phyloP scores from a whole-genome alignment of 257 asterid species.

The Knoxia roxburghii region DNA sequence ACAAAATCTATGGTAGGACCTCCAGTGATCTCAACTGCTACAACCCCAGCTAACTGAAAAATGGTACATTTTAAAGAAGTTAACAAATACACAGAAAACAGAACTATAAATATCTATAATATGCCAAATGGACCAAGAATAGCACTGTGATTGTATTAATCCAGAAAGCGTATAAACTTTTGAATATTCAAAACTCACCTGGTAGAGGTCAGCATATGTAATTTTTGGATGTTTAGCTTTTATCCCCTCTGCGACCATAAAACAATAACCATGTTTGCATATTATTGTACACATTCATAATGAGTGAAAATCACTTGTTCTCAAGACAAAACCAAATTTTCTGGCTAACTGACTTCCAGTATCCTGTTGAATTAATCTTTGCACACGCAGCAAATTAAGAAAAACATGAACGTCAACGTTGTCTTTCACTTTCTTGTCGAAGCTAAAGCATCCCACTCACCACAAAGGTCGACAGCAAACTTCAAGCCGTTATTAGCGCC shows the following conservation, averaged over 20 bases:
- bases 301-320: no score
- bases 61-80: constrained; percentile 5
- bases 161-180: background rate
- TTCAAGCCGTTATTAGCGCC: constrained; percentile 63
- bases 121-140: background rate
- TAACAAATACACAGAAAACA: background rate
- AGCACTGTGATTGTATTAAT: background rate
- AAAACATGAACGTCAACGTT: no score
- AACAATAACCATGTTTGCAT: background rate
- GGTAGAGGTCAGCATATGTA: constrained; percentile 87
- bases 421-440: no score
- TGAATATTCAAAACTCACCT: constrained; percentile 39
- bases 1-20: constrained; percentile 69
- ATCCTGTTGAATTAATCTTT: no score
- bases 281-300: no score
- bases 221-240: constrained; percentile 68
- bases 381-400: no score
- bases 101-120: background rate
- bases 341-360: no score
- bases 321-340: background rate
- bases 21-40: constrained; percentile 84
- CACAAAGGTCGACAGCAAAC: constrained; percentile 69
- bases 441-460: constrained; percentile 31
- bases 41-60: constrained; percentile 80
- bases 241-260: constrained; percentile 51